phyloP scores from a whole-genome alignment of 1,284 basidiomycete species.

The Microbotryum saponariae region DNA sequence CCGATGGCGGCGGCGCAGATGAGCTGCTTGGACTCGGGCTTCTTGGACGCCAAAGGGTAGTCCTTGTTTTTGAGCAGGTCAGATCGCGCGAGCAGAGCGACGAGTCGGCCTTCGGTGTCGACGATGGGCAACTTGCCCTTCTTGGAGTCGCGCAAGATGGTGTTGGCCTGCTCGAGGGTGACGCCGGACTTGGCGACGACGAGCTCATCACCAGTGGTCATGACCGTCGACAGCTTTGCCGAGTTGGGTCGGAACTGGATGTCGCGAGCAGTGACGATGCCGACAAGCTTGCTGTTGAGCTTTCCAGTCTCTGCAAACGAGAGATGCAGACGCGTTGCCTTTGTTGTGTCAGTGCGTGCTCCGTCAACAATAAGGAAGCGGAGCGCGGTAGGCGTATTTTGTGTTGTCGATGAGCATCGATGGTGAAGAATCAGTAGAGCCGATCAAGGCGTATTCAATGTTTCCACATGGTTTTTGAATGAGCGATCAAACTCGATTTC shows the following conservation, averaged over 20 bases:
- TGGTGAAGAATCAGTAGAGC: not conserved
- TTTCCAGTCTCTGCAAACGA: constrained; percentile 64
- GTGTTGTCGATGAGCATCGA: not conserved
- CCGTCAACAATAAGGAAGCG: not conserved
- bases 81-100: constrained; percentile 85
- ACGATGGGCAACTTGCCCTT: constrained; percentile 96
- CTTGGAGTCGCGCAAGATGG: constrained; percentile 89
- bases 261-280: constrained; percentile 94
- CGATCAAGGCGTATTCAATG: not conserved
- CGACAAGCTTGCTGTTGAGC: constrained; percentile 82
- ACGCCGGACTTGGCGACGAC: constrained; percentile 77
- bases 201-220: constrained; percentile 65
- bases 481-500: constrained; percentile 36
- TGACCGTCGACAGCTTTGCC: constrained; percentile 70
- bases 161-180: constrained; percentile 85
- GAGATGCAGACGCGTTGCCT: constrained; percentile 1
- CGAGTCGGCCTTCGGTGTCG: constrained; percentile 63
- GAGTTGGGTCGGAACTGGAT: constrained; percentile 78
- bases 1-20: constrained; percentile 96
- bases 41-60: constrained; percentile 90
- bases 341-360: not conserved
- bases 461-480: constrained; percentile 34
- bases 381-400: not conserved
- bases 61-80: constrained; percentile 98
- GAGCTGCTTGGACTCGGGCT: constrained; percentile 85